A percentile compares a stretch with the other conserved stretches of the same genome.
Evolutionary conservation across 352 stramenopile species (phyloP).

Genomic region (Globisporangium viniferum): DNA sequence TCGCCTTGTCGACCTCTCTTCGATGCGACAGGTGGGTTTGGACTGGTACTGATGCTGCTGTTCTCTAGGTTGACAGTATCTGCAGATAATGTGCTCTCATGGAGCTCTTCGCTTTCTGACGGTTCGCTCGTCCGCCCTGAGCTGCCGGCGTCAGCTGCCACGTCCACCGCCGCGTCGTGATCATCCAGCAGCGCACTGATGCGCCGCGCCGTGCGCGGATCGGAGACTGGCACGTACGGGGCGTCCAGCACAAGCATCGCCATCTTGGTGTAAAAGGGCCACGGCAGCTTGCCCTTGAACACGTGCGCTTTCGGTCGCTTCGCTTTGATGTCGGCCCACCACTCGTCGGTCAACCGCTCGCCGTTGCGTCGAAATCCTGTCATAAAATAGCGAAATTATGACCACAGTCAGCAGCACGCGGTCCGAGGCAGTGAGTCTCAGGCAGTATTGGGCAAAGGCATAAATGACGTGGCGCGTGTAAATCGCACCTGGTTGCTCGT

Average conservation of each 20-base stretch:
- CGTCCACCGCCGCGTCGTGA: background rate
- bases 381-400: too few species aligned
- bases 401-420: too few species aligned
- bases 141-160: background rate
- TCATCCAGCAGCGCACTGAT: constrained; percentile 24
- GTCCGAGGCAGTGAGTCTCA: too few species aligned
- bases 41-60: background rate
- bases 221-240: constrained; percentile 14
- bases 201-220: constrained; percentile 17
- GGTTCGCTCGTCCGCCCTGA: background rate
- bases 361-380: constrained; percentile 33
- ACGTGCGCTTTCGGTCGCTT: constrained; percentile 43
- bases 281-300: constrained; percentile 59
- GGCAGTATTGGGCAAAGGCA: too few species aligned
- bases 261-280: constrained; percentile 47
- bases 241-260: constrained; percentile 37
- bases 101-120: background rate
- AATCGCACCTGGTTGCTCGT: constrained; percentile 28
- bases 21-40: background rate
- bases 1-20: background rate
- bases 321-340: constrained; percentile 44
- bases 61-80: background rate
- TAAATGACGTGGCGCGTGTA: background rate
- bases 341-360: constrained; percentile 35
- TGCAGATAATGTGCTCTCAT: too few species aligned